These are phyloP conservation scores for Colletotrichum paranaense DNA, from an alignment of 2,329 filamentous ascomycete genomes.

Conservation along the genomic window DNA sequence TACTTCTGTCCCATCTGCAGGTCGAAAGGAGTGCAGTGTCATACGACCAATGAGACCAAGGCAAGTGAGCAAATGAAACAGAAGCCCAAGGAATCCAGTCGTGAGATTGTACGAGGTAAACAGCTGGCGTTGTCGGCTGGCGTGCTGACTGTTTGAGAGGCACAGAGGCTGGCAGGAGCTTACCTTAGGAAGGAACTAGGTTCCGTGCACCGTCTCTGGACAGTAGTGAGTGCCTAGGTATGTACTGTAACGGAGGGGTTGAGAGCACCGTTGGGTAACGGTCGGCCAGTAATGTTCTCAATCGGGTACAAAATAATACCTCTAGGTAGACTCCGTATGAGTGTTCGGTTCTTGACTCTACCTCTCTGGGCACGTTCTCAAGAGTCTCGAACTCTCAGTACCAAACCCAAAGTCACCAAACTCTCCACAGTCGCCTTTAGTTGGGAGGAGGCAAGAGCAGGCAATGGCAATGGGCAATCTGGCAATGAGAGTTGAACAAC, in stretches of 20 bases:
- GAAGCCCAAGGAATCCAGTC: slow-evolving; percentile 34
- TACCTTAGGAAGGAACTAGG: background rate
- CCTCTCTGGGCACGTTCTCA: background rate
- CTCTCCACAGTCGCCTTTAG: background rate
- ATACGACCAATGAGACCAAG: slow-evolving; percentile 26
- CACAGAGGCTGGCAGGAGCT: background rate
- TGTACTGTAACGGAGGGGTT: background rate
- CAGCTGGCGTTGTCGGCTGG: background rate
- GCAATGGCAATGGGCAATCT: background rate
- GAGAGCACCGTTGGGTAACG: background rate
- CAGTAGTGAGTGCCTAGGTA: background rate
- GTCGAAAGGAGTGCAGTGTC: slow-evolving; percentile 36
- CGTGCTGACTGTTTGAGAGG: background rate
- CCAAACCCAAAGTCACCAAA: background rate
- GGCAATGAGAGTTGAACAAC: background rate
- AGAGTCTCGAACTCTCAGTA: background rate
- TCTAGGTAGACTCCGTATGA: background rate
- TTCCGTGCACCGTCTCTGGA: background rate
- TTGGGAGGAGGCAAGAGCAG: background rate
- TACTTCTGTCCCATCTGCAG: slow-evolving; percentile 29
- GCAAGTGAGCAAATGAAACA: slow-evolving; percentile 36
- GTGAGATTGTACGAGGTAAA: slow-evolving; percentile 22
- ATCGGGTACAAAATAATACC: background rate
- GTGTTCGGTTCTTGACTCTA: background rate
- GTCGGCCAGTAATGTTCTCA: background rate